phyloP scores from a whole-genome alignment of 768 basidiomycete species.

The Boletus reticulatus region DNA sequence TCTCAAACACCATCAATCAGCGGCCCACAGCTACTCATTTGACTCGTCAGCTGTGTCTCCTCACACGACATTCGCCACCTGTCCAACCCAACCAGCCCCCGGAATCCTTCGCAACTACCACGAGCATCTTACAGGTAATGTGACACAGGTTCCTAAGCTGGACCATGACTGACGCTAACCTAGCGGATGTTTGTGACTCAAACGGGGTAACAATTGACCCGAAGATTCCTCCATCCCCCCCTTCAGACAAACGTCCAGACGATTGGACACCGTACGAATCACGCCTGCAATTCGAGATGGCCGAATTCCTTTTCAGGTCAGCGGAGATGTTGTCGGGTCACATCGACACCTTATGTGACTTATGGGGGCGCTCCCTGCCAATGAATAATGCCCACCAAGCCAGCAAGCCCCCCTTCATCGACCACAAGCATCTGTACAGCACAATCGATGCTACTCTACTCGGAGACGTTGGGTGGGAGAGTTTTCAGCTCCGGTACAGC shows the following conservation, averaged over 20 bases:
- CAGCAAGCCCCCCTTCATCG: not conserved
- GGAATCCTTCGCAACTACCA: not conserved
- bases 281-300: not conserved
- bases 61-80: no score
- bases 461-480: slow-evolving; percentile 38
- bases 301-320: not conserved
- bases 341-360: not conserved
- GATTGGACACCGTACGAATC: not conserved
- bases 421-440: slow-evolving; percentile 2
- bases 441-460: slow-evolving; percentile 34
- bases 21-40: not conserved
- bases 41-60: no score
- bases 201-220: not conserved
- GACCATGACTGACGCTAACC: no score
- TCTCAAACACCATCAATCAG: not conserved
- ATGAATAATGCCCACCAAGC: no score
- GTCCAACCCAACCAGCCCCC: not conserved
- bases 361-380: not conserved
- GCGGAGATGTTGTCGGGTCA: not conserved
- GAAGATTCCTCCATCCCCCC: not conserved
- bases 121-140: not conserved
- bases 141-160: no score
- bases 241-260: not conserved
- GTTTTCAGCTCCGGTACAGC: slow-evolving; percentile 14
- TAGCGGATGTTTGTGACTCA: not conserved